phyloP scores from a whole-genome alignment of 129 eudicot species.

The Helichrysum umbraculigerum region DNA sequence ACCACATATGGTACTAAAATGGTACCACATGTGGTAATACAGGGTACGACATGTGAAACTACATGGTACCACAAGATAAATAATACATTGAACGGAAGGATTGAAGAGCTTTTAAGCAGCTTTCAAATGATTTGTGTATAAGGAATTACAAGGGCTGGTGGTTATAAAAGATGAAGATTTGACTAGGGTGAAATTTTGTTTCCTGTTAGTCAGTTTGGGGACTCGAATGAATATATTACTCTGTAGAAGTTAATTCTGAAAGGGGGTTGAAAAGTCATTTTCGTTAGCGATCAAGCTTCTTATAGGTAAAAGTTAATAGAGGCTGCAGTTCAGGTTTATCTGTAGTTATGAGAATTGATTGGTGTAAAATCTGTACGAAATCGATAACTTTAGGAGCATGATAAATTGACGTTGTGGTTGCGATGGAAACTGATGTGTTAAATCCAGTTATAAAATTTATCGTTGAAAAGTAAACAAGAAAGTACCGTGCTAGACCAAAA shows the following conservation, averaged over 20 bases:
- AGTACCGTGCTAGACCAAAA: too few species aligned
- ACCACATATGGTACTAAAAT: too few species aligned
- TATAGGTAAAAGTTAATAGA: constrained; percentile 3
- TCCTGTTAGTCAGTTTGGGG: background rate
- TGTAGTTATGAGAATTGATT: background rate
- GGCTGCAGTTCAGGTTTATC: background rate
- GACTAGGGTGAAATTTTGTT: background rate
- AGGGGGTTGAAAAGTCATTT: background rate
- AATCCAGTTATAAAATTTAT: too few species aligned
- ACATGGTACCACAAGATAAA: too few species aligned
- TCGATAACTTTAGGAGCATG: too few species aligned
- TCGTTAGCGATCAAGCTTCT: background rate
- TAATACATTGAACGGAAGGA: background rate
- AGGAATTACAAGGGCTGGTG: background rate
- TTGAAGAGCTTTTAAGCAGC: background rate
- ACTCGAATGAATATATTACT: background rate
- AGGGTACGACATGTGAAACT: too few species aligned
- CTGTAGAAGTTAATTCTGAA: background rate
- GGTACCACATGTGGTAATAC: too few species aligned
- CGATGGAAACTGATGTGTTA: too few species aligned
- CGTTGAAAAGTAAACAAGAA: too few species aligned
- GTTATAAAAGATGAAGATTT: background rate
- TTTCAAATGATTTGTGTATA: background rate
- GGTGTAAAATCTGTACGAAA: too few species aligned
- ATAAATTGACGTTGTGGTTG: too few species aligned